These are phyloP conservation scores for Samsoniella hepiali DNA, from an alignment of 2,329 filamentous ascomycete genomes.

Conservation along the genomic window DNA sequence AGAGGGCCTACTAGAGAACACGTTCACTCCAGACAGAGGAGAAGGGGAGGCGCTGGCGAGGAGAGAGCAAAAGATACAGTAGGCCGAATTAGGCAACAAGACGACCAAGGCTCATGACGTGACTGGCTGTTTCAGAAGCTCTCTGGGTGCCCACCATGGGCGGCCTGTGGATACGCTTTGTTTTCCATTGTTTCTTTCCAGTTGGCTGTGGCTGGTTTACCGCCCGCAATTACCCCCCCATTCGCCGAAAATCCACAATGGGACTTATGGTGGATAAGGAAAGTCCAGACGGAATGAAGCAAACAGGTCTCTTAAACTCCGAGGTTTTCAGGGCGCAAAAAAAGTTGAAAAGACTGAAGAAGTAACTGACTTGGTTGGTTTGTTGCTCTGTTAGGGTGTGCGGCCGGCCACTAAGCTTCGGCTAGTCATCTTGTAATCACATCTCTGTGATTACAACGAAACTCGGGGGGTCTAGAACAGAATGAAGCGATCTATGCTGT, in stretches of 20 bases:
- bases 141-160: background rate
- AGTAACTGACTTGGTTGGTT: no score
- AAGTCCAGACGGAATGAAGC: background rate
- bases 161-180: background rate
- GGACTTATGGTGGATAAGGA: background rate
- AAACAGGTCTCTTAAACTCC: background rate
- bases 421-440: no score
- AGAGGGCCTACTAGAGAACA: no score
- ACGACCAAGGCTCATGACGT: background rate
- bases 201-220: background rate
- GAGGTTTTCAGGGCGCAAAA: background rate
- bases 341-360: background rate
- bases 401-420: no score
- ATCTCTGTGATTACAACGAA: no score
- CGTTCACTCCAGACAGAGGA: background rate
- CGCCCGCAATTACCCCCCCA: background rate
- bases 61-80: background rate
- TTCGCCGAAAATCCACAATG: background rate
- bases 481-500: no score
- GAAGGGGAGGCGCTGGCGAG: background rate
- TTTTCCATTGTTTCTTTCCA: background rate
- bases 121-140: slow-evolving; percentile 3
- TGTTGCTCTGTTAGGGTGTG: no score
- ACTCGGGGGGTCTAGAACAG: no score
- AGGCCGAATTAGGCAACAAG: background rate